Conservation (phyloP, 2,329 filamentous ascomycete species). For the Microsporum audouinii region DNA sequence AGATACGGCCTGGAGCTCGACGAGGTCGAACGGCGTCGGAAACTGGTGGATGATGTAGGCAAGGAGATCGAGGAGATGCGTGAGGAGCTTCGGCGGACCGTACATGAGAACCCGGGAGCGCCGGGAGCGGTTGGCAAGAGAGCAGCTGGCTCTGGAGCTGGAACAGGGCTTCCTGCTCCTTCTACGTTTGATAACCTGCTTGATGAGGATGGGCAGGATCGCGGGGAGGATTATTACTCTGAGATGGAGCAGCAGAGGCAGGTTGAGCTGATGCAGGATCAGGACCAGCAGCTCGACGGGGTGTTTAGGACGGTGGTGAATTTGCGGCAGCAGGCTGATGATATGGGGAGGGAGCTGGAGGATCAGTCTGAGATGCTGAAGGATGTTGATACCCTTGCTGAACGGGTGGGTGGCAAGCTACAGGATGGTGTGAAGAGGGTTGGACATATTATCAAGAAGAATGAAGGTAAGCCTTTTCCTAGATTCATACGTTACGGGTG, state of each 20-base stretch:
- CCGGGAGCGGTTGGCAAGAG: conserved; percentile 18
- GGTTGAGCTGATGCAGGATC: conserved; percentile 81
- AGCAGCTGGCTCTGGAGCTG: conserved; percentile 32
- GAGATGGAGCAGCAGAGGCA: conserved; percentile 88
- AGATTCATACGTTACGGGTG: conserved; percentile 8
- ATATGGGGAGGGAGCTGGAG: conserved; percentile 92
- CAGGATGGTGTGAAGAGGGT: conserved; percentile 80
- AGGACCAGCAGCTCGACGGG: conserved; percentile 84
- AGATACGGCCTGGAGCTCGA: conserved; percentile 73
- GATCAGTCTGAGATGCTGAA: conserved; percentile 86
- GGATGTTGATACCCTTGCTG: conserved; percentile 70
- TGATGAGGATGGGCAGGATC: conserved; percentile 30
- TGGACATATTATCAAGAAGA: conserved; percentile 69
- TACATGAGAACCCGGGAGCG: conserved; percentile 16
- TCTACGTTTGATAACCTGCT: conserved; percentile 42
- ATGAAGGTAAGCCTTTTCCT: conserved; percentile 57
- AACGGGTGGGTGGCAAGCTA: conserved; percentile 75
- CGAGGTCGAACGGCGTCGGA: conserved; percentile 69
- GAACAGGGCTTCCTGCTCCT: conserved; percentile 44
- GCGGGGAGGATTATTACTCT: conserved; percentile 54
- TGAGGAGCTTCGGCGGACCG: conserved; percentile 56
- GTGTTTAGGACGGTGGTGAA: conserved; percentile 91
- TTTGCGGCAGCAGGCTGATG: conserved; percentile 76
- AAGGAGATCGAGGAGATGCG: conserved; percentile 83
- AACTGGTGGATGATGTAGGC: conserved; percentile 79